Base-by-base conservation (phyloP, 768 basidiomycete species). In the Nevesoporus exiguus region DNA sequence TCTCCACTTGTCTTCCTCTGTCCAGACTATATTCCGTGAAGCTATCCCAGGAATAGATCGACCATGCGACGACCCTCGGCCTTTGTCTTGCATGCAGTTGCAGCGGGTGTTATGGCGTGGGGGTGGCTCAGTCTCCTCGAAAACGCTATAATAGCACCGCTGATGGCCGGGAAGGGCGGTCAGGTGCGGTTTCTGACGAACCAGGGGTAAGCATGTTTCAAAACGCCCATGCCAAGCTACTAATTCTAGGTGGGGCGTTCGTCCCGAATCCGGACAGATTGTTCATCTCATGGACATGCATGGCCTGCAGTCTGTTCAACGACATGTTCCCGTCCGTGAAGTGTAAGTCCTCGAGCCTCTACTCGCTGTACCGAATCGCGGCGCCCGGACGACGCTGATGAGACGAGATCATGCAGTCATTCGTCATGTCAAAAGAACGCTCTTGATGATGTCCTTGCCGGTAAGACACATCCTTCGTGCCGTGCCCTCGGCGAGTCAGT, bases 181-280 rank as follows among this genome's bases (percentile, higher is more conserved):
- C 81, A 84, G 58, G 78, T 77, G 39, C 84, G 85, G 65, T 93
- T 81, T 62, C 72, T 93, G 48, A 93, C 91, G 0, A 88, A 91
- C 59, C 83, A 89, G 70, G 88, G 87, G 89, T 67, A 44, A 47
- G 24, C 4, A 22, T 43, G 0, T 14, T 37, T 15, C 8, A 4
- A 29, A 29, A 29, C 27, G 8, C 27, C 27, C 4, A 29, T 29
- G 27, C 27, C 8, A 8, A 29, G 27, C 27, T 4, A 19, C 39
- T 40, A 7, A 40, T 19, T 21, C 9, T 21, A 19, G 39, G 19
- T 19, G 9, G 7, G 17, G n/a, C 19, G 37, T 3, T 54, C 57
- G 14, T 56, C 44, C 4, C 14, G 17, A 6, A 30, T 24, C 17
- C 19, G 13, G 5, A 13, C 24, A 68, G 63, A 37, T 11, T 63